These are phyloP conservation scores for Protomyces macrosporus DNA, from an alignment of 1,139 yeast species.

Conservation along the genomic window DNA sequence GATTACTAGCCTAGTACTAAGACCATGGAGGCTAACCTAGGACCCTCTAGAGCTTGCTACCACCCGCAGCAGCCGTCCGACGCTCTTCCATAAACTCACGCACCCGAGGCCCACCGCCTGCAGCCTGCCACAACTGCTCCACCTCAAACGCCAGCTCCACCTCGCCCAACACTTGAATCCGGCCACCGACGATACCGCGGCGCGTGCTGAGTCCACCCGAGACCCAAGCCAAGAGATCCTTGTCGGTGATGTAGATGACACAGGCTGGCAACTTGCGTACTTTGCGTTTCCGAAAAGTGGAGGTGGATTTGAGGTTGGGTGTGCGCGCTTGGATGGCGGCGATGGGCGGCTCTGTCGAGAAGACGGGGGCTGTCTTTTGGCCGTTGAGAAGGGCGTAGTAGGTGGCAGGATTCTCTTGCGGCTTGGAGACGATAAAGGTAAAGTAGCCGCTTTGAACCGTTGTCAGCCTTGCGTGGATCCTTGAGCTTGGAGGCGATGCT, in stretches of 20 bases:
- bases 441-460: neutral
- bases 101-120: neutral
- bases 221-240: neutral
- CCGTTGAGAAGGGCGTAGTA: neutral
- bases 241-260: neutral
- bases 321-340: neutral
- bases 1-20: too few relatives aligned
- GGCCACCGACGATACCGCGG: neutral
- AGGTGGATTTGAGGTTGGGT: neutral
- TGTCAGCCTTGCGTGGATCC: too few relatives aligned
- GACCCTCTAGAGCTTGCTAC: too few relatives aligned
- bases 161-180: neutral
- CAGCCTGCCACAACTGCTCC: neutral
- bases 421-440: neutral
- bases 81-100: neutral
- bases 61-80: neutral
- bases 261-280: neutral
- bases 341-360: neutral
- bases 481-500: neutral
- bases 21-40: too few relatives aligned
- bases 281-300: neutral
- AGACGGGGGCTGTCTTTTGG: neutral
- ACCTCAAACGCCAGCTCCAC: neutral
- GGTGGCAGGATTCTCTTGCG: neutral
- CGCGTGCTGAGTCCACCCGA: neutral